These are phyloP conservation scores for Pichia gijzeniarum DNA, from an alignment of 805 yeast genomes.

Conservation along the genomic window DNA sequence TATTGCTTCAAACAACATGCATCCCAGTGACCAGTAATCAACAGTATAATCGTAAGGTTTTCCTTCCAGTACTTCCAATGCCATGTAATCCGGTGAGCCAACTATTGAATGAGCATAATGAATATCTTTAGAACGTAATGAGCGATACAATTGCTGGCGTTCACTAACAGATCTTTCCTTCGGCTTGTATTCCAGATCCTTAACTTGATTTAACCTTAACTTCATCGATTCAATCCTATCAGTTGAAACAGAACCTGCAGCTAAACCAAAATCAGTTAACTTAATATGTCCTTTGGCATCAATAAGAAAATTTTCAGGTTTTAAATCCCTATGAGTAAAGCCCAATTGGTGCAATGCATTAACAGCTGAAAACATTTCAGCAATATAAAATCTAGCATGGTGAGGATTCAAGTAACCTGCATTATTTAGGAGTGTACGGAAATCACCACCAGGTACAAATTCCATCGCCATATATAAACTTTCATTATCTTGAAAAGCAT, in stretches of 20 bases:
- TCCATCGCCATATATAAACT: conserved; percentile 96
- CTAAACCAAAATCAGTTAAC: conserved; percentile 93
- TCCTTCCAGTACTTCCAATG: conserved; percentile 93
- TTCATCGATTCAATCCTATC: conserved; percentile 94
- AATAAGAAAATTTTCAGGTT: conserved; percentile 89
- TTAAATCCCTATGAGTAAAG: conserved; percentile 93
- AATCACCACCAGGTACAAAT: conserved; percentile 99
- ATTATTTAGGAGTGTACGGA: conserved; percentile 86
- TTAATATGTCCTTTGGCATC: conserved; percentile 90
- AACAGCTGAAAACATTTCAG: conserved; percentile 95
- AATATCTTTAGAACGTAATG: conserved; percentile 68
- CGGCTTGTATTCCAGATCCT: conserved; percentile 64
- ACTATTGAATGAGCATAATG: conserved; percentile 93
- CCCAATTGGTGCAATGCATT: conserved; percentile 92
- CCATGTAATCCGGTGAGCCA: conserved; percentile 99
- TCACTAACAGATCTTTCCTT: conserved; percentile 73
- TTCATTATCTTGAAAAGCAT: conserved; percentile 91
- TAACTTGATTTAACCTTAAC: conserved; percentile 54
- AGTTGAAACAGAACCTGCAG: conserved; percentile 91
- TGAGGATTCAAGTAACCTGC: conserved; percentile 91
- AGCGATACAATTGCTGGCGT: conserved; percentile 79
- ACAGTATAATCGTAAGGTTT: conserved; percentile 91
- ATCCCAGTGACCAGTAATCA: conserved; percentile 98
- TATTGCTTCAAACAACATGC: conserved; percentile 92
- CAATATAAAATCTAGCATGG: conserved; percentile 90